These are phyloP conservation scores for Daldinia caldariorum DNA, from an alignment of 495 filamentous ascomycete genomes.

Conservation along the genomic window DNA sequence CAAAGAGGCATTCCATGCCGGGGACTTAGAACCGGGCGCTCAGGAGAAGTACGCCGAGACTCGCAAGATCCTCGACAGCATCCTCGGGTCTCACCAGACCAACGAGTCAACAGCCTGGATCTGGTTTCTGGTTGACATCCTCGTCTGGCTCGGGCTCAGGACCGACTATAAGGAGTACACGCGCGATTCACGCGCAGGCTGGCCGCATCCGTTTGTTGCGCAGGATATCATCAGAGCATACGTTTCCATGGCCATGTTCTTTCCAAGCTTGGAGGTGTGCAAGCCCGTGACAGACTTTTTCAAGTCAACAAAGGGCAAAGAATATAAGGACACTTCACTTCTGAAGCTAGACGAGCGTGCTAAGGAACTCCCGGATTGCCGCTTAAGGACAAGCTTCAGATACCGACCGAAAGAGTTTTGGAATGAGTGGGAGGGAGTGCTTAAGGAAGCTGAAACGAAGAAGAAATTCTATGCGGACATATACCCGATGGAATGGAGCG, in stretches of 20 bases:
- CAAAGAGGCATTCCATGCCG: conserved; percentile 55
- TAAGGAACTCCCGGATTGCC: conserved; percentile 45
- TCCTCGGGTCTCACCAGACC: conserved; percentile 45
- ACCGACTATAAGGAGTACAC: conserved; percentile 45
- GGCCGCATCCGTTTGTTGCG: conserved; percentile 54
- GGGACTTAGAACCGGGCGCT: conserved; percentile 55
- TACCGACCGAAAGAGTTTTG: conserved; percentile 52
- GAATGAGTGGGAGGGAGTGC: conserved; percentile 47
- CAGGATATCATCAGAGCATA: conserved; percentile 55
- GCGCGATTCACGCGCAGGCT: conserved; percentile 28
- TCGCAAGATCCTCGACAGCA: conserved; percentile 45
- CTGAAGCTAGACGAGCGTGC: conserved; percentile 53
- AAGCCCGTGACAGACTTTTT: conserved; percentile 47
- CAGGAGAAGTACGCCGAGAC: conserved; percentile 50
- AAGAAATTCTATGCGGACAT: conserved; percentile 36
- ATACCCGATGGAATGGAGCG: conserved; percentile 52
- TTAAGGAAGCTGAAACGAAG: conserved; percentile 19
- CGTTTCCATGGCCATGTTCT: conserved; percentile 55
- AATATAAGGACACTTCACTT: conserved; percentile 51
- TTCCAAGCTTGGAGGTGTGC: conserved; percentile 46
- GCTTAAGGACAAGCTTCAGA: conserved; percentile 50
- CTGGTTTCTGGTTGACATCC: conserved; percentile 47
- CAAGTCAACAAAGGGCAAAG: conserved; percentile 41
- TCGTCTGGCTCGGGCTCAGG: conserved; percentile 51
- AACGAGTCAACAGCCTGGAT: conserved; percentile 40